Evolutionary conservation across 2,329 filamentous ascomycete species (phyloP).

Genomic region (Colletotrichum sp.): DNA sequence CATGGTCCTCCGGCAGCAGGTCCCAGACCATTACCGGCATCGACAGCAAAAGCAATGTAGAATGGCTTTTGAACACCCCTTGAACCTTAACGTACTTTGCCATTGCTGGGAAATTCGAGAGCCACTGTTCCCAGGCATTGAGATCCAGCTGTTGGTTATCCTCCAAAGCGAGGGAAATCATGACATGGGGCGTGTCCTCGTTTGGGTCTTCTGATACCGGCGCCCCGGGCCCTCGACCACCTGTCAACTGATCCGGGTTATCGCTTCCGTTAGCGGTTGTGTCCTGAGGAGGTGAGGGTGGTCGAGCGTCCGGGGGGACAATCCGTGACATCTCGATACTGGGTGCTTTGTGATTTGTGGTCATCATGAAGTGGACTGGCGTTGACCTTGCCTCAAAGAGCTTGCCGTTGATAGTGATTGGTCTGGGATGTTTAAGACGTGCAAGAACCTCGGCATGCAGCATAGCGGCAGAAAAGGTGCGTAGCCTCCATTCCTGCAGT

Average conservation of each 20-base stretch:
- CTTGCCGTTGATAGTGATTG: conserved; percentile 62
- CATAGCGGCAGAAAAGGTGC: conserved; percentile 64
- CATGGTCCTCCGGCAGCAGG: conserved; percentile 60
- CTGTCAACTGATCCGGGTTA: background rate
- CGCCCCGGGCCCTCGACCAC: conserved; percentile 6
- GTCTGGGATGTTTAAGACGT: conserved; percentile 64
- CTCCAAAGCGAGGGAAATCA: conserved; percentile 65
- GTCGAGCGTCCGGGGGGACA: conserved; percentile 34
- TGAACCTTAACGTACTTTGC: conserved; percentile 67
- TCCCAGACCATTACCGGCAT: conserved; percentile 67
- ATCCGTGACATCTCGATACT: conserved; percentile 60
- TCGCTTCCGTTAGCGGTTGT: background rate
- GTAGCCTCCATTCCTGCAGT: conserved; percentile 59
- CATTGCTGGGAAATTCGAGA: conserved; percentile 59
- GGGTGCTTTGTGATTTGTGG: conserved; percentile 61
- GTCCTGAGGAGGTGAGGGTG: conserved; percentile 41
- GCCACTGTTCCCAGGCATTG: conserved; percentile 65
- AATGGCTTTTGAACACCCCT: conserved; percentile 66
- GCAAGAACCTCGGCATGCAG: conserved; percentile 65
- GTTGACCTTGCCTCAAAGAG: conserved; percentile 63
- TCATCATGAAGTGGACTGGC: conserved; percentile 69
- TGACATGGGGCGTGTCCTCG: conserved; percentile 63
- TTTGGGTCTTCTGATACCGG: conserved; percentile 46
- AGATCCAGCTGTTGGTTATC: conserved; percentile 62
- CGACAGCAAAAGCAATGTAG: conserved; percentile 61